Conservation (phyloP, 345 rosid species). For the Erucastrum elatum region DNA sequence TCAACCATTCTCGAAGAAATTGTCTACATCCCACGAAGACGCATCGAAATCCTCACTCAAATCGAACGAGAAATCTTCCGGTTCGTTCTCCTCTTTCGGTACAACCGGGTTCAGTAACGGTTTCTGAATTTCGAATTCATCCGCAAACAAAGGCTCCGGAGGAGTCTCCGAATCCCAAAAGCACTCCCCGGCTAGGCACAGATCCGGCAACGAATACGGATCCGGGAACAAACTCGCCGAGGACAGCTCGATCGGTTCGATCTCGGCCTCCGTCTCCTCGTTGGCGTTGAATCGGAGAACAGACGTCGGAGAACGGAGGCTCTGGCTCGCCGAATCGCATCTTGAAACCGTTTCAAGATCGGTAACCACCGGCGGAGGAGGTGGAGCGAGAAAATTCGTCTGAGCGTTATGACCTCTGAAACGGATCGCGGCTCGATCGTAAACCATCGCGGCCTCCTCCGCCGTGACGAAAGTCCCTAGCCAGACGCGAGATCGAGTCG, state of each 20-base stretch:
- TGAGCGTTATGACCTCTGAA: constrained; percentile 61
- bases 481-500: constrained; percentile 76
- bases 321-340: constrained; percentile 46
- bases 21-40: constrained; percentile 65
- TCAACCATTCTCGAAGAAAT: constrained; percentile 40
- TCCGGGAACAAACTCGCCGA: constrained; percentile 34
- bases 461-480: constrained; percentile 86
- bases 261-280: constrained; percentile 24
- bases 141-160: constrained; percentile 51
- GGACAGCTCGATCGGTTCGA: neutral
- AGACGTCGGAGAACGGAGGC: constrained; percentile 71
- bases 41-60: constrained; percentile 56
- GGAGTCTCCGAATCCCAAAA: constrained; percentile 46
- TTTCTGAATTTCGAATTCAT: constrained; percentile 33
- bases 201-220: constrained; percentile 33
- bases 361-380: constrained; percentile 12
- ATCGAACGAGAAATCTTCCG: constrained; percentile 36
- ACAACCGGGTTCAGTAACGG: neutral
- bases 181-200: constrained; percentile 31
- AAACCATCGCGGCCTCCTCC: constrained; percentile 76
- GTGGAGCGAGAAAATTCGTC: constrained; percentile 56
- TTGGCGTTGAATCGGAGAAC: constrained; percentile 62
- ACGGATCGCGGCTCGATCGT: constrained; percentile 63
- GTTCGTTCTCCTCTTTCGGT: neutral
- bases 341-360: constrained; percentile 39